Evolutionary conservation across 2,329 filamentous ascomycete genomes (phyloP).

Genomic region (Aspergillus novoparasiticus): DNA sequence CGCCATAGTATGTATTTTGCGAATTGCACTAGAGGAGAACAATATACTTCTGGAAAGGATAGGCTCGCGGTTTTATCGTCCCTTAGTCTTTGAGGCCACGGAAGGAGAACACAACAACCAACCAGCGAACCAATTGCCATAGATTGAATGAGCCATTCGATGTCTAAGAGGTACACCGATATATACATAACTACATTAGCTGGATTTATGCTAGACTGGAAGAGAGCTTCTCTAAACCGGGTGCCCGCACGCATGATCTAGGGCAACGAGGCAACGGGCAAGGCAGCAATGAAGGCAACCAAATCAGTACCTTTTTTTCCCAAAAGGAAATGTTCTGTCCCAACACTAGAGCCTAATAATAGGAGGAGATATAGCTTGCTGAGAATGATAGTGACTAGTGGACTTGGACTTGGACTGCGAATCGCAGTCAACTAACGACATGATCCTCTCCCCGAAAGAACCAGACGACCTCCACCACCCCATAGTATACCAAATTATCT

Average conservation of each 20-base stretch:
- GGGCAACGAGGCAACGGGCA: background rate
- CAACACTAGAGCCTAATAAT: background rate
- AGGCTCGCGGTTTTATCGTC: background rate
- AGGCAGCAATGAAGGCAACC: background rate
- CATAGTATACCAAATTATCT: background rate
- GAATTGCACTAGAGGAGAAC: background rate
- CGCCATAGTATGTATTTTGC: background rate
- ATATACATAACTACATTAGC: too few species aligned
- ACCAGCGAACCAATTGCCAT: too few species aligned
- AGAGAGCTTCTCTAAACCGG: too few species aligned
- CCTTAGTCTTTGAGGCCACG: background rate
- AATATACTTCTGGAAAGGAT: background rate
- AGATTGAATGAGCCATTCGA: too few species aligned
- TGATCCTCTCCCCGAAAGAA: background rate
- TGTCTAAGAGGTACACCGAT: too few species aligned
- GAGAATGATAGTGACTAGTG: background rate
- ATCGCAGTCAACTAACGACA: background rate
- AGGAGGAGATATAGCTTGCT: background rate
- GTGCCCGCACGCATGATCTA: background rate
- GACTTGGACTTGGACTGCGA: background rate
- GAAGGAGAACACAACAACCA: too few species aligned
- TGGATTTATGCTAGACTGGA: too few species aligned
- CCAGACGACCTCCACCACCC: background rate
- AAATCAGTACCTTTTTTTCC: background rate
- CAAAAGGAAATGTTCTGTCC: background rate